Evolutionary conservation across 1,139 yeast genomes (phyloP), one percentile per base, ranked within the genome.

Genomic region (Hansenula anomala): DNA sequence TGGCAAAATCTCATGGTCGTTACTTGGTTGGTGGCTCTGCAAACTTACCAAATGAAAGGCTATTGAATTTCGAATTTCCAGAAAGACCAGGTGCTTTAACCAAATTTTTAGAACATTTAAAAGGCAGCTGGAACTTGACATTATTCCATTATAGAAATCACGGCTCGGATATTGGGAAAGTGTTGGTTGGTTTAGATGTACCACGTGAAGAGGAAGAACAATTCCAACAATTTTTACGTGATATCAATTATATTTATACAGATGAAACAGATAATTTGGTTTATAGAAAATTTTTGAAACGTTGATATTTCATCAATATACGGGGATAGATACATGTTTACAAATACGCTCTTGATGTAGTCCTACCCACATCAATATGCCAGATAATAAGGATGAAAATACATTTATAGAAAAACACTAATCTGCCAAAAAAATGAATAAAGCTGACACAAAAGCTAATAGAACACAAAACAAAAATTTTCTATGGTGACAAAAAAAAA

Each of bases 1-100:
- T 92, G 67, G 98, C 98, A 32, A 92, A 92, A 63, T 77, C 92
- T 18, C 99, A 92, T 56, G 97, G 97, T 30, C 78, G 99, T 60
- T 94, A 94, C 60, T 70, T 92, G 47, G 95, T 92, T 22, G 98
- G 98, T 42, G 98, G 98, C 41, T 80, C 84, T 43, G 73, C 82
- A 0, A 59, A 68, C 19, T 78, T 82, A 13, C 69, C 75, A 24
- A 72, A 85, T 47, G 99, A 92, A 62, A 78, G 83, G 52, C 64
- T 92, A 34, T 78, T 80, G 51, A 76, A 85, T 40, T 92, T 92
- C 55, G 97, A 89, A 62, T 94, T 92, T 69, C 99, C 99, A 12
- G 99, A 92, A 60, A 80, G 94, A 54, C 97, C 97, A 1, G 95
- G 96, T 32, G 97, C 98, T 1, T 71, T 92, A 54, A 77, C 83